Evolutionary conservation across 1,284 basidiomycete genomes (phyloP), one percentile per base, ranked within the genome.

Genomic region (Pholiota adiposa): DNA sequence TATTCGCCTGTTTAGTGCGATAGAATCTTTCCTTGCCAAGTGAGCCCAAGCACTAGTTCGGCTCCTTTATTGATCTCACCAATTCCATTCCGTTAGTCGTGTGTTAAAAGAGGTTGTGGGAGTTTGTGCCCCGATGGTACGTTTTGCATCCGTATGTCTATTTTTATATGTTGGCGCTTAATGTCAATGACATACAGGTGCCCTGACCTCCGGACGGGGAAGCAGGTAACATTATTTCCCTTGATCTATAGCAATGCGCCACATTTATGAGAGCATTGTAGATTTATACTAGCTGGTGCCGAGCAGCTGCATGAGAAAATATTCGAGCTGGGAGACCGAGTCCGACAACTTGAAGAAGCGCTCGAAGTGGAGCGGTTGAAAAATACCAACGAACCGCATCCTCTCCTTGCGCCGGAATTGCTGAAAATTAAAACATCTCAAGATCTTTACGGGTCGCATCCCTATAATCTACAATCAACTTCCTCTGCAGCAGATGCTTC

Each of bases 231-330:
- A 29, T 54, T 51, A 23, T 49, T 59, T 59, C 56, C 36, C 44
- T 59, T 38, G 51, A 59, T 40, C 11, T 31, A 40, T 62, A 33
- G 21, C 34, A 23, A 29, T 21, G 19, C 27, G 38, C 16, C 36
- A 14, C 51, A 27, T 34, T 56, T n/a, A 38, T 25, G 27, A 29
- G 31, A 9, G 16, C 51, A 49, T 31, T 18, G 27, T 41, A 84
- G 84, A 58, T 85, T 87, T 64, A 85, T 87, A 55, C 80, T 87
- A 21, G 84, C 85, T 2, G 85, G 86, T 63, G 87, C 86, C 4
- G 85, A 85, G 58, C 82, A 86, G 64, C 72, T 88, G 18, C 86
- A 88, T 63, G 81, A 83, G 46, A 86, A 86, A 69, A 86, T 87
- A 54, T 77, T 78, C 44, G 73, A 81, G 54, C 78, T 88, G 62